Conservation (phyloP, 768 basidiomycete species). For the Rhizopogon vesiculosus region DNA sequence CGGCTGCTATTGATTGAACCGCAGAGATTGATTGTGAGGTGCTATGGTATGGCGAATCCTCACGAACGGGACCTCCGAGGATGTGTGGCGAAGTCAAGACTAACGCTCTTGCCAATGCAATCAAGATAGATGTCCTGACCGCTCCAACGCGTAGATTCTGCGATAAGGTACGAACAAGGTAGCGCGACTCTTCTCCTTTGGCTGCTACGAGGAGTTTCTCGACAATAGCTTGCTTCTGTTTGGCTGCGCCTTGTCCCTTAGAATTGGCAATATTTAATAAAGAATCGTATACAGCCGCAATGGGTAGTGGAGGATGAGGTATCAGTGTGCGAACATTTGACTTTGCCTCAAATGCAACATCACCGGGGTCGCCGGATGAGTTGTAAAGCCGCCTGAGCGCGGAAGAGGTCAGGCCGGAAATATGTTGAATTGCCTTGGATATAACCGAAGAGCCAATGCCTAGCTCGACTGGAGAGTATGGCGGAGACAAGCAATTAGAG, state of each 20-base stretch:
- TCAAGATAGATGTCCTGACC: slow-evolving; percentile 76
- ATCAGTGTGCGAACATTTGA: slow-evolving; percentile 69
- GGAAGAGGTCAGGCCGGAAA: slow-evolving; percentile 58
- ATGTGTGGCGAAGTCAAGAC: slow-evolving; percentile 49
- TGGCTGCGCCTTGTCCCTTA: slow-evolving; percentile 74
- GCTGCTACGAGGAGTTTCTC: slow-evolving; percentile 82
- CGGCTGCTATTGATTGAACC: slow-evolving; percentile 11
- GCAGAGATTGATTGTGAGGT: slow-evolving; percentile 14
- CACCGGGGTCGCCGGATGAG: slow-evolving; percentile 76
- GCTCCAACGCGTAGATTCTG: slow-evolving; percentile 85
- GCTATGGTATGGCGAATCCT: slow-evolving; percentile 26
- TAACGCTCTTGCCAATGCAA: slow-evolving; percentile 74
- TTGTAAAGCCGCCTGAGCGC: slow-evolving; percentile 66
- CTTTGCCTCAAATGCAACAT: slow-evolving; percentile 84
- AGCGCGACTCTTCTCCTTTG: slow-evolving; percentile 84
- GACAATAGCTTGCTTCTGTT: slow-evolving; percentile 72
- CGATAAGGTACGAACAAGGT: slow-evolving; percentile 68
- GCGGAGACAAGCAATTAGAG: slow-evolving; percentile 74
- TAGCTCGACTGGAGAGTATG: slow-evolving; percentile 68
- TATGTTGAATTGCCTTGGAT: slow-evolving; percentile 64
- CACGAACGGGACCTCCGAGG: slow-evolving; percentile 11
- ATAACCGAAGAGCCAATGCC: slow-evolving; percentile 67
- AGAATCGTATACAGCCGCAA: slow-evolving; percentile 62
- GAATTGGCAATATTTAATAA: slow-evolving; percentile 61
- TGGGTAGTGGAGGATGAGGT: slow-evolving; percentile 62